Percentiles rank a stretch among this genome's conserved stretches.
These are phyloP conservation scores for Xeromyces bisporus DNA, from an alignment of 495 filamentous ascomycete species.

Conservation along the genomic window DNA sequence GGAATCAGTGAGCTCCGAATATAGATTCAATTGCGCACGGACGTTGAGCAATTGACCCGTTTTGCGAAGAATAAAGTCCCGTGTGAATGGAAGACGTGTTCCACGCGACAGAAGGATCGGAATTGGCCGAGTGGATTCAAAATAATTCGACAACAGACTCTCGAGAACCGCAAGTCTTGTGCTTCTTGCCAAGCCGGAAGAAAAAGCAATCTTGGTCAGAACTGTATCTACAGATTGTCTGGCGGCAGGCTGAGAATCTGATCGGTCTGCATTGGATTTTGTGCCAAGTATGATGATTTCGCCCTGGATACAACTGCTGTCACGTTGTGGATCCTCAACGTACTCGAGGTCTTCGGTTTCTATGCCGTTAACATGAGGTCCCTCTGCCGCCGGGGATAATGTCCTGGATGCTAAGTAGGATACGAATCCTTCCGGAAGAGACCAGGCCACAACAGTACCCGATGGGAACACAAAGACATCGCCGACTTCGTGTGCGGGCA, in stretches of 20 bases:
- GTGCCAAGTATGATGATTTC: slow-evolving; percentile 85
- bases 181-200: slow-evolving; percentile 79
- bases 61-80: slow-evolving; percentile 73
- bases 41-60: slow-evolving; percentile 85
- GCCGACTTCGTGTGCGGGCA: slow-evolving; percentile 48
- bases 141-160: slow-evolving; percentile 62
- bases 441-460: slow-evolving; percentile 88
- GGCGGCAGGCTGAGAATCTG: slow-evolving; percentile 4
- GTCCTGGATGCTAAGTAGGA: slow-evolving; percentile 55
- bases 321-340: slow-evolving; percentile 52
- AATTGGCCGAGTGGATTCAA: slow-evolving; percentile 66
- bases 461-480: slow-evolving; percentile 97
- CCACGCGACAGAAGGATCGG: slow-evolving; percentile 53
- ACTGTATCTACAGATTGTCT: slow-evolving; percentile 50
- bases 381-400: slow-evolving; percentile 55
- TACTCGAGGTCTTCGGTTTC: slow-evolving; percentile 91
- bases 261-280: slow-evolving; percentile 19
- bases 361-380: slow-evolving; percentile 46
- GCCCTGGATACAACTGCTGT: slow-evolving; percentile 65
- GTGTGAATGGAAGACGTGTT: slow-evolving; percentile 48
- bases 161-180: slow-evolving; percentile 96
- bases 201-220: slow-evolving; percentile 89
- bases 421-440: slow-evolving; percentile 52
- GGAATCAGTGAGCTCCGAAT: slow-evolving; percentile 90
- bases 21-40: slow-evolving; percentile 86